Percentiles rank a stretch among this genome's conserved stretches.
Evolutionary conservation across 371 early-diverging fungal genomes (phyloP).

Genomic region (Fennellomyces sp.): DNA sequence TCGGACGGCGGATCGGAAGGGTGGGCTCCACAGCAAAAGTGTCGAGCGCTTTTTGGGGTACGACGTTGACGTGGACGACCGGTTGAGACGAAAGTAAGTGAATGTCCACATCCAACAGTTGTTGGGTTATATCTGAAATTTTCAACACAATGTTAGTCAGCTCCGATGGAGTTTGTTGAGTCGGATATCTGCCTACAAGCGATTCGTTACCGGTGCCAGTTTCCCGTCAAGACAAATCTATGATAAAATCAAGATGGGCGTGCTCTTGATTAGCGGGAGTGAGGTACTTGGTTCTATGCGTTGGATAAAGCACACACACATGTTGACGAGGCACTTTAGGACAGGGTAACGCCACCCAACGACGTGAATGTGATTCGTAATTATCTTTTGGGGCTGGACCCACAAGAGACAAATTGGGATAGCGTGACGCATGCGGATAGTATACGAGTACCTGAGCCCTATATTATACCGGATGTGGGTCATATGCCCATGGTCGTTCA

Average conservation of each 20-base stretch:
- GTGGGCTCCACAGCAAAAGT: conserved; percentile 61
- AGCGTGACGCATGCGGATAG: conserved; percentile 17
- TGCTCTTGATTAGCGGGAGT: conserved; percentile 63
- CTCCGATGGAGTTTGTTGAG: conserved; percentile 66
- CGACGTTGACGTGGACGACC: conserved; percentile 35
- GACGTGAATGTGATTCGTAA: conserved; percentile 53
- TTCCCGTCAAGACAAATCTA: conserved; percentile 52
- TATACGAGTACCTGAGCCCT: conserved; percentile 51
- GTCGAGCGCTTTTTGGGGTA: conserved; percentile 62
- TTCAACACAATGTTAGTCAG: conserved; percentile 43
- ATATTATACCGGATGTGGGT: conserved; percentile 64
- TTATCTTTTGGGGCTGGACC: conserved; percentile 34
- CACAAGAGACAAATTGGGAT: conserved; percentile 23
- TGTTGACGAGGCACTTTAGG: conserved; percentile 22
- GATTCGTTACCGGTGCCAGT: conserved; percentile 51
- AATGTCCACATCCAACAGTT: no score
- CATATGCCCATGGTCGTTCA: conserved; percentile 72
- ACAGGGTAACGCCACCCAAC: conserved; percentile 47
- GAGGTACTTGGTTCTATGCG: conserved; percentile 34
- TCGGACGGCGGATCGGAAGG: conserved; percentile 63
- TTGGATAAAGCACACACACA: not conserved
- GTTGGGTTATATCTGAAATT: no score
- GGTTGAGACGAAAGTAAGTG: conserved; percentile 42
- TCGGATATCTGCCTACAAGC: conserved; percentile 57
- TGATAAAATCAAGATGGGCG: conserved; percentile 52